phyloP scores from a whole-genome alignment of 306 rosid genomes.

The Acacia crassicarpa region DNA sequence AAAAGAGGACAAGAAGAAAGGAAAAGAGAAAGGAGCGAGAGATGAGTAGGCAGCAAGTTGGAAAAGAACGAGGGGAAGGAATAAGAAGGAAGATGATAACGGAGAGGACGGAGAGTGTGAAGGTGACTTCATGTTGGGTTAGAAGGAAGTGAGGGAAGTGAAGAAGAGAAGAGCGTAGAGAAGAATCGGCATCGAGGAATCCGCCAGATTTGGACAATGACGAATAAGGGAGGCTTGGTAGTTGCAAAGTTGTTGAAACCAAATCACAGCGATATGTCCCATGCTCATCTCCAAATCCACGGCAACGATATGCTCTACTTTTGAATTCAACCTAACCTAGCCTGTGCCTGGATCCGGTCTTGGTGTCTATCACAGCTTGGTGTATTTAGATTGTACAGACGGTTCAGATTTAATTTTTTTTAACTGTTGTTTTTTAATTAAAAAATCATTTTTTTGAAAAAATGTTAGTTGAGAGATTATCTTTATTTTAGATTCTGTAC shows the following conservation, averaged over 20 bases:
- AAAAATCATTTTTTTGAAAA: too few relatives aligned
- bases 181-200: background rate
- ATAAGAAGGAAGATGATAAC: background rate
- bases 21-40: conserved; percentile 17
- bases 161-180: background rate
- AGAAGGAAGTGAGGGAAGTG: background rate
- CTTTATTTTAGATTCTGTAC: too few relatives aligned
- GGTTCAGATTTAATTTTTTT: too few relatives aligned
- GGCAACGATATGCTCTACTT: background rate
- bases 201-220: background rate
- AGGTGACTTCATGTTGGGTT: conserved; percentile 19
- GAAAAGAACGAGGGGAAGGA: background rate
- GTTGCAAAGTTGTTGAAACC: background rate
- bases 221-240: background rate
- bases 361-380: too few relatives aligned
- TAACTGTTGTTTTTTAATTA: too few relatives aligned
- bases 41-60: background rate
- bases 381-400: too few relatives aligned
- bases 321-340: background rate
- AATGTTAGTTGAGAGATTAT: too few relatives aligned
- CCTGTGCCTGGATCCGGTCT: too few relatives aligned
- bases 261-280: background rate
- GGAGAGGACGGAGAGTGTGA: background rate
- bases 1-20: background rate
- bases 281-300: background rate